phyloP scores from a whole-genome alignment of 129 eudicot species.

The Saussurea involucrata region DNA sequence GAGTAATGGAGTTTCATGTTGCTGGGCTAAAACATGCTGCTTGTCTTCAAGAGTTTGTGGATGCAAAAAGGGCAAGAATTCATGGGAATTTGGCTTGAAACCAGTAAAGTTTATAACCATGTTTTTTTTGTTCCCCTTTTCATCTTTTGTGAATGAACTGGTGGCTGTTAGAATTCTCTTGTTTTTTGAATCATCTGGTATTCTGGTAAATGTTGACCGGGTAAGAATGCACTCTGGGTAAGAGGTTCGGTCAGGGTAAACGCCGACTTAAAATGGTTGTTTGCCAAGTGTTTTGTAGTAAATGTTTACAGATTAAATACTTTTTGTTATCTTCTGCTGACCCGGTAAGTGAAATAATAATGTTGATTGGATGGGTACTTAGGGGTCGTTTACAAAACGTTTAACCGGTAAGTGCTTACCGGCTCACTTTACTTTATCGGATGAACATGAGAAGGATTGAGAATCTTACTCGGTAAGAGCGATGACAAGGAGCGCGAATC shows the following conservation, averaged over 20 bases:
- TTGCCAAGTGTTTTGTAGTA: background rate
- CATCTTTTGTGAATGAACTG: conserved; percentile 3
- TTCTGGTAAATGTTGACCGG: background rate
- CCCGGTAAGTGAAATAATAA: too few relatives aligned
- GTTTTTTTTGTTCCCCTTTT: background rate
- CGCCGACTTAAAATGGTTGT: background rate
- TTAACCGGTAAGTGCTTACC: too few relatives aligned
- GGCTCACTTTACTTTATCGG: too few relatives aligned
- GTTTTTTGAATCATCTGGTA: background rate
- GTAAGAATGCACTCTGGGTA: background rate
- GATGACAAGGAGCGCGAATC: too few relatives aligned
- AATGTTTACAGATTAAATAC: too few relatives aligned
- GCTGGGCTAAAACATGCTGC: conserved; percentile 28
- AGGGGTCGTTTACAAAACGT: too few relatives aligned
- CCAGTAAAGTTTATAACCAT: background rate
- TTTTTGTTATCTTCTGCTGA: too few relatives aligned
- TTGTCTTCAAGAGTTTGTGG: conserved; percentile 22
- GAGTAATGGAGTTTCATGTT: conserved; percentile 35
- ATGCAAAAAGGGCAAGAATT: conserved; percentile 25
- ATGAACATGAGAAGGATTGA: too few relatives aligned
- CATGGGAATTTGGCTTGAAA: conserved; percentile 2
- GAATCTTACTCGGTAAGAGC: too few relatives aligned
- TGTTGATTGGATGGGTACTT: too few relatives aligned
- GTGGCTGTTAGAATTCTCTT: background rate
- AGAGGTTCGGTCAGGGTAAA: background rate